Percentiles rank a stretch among this genome's conserved stretches.
Conservation (phyloP, 371 early-diverging fungal species). For the Mucor indicus region DNA sequence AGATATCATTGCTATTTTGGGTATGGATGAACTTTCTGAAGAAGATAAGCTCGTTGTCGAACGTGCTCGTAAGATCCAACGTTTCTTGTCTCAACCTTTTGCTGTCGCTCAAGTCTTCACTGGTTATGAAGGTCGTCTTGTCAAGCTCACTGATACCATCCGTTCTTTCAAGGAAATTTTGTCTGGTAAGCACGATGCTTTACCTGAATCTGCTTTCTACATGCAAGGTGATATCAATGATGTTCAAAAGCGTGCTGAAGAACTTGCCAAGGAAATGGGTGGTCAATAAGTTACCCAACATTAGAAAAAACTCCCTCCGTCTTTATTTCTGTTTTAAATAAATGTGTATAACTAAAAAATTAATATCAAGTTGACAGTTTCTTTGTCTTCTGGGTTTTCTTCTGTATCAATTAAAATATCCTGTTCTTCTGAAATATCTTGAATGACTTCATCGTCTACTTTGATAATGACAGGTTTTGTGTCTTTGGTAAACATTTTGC, state of each 20-base stretch:
- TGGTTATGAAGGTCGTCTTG: slow-evolving; percentile 91
- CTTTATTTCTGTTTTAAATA: background rate
- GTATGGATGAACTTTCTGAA: slow-evolving; percentile 94
- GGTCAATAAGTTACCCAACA: slow-evolving; percentile 3
- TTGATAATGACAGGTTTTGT: slow-evolving; percentile 35
- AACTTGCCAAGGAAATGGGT: slow-evolving; percentile 62
- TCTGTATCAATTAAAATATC: slow-evolving; percentile 49
- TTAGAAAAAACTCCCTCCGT: background rate
- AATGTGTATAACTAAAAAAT: background rate
- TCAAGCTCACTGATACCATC: slow-evolving; percentile 87
- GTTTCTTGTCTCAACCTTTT: slow-evolving; percentile 96
- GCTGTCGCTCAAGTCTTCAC: slow-evolving; percentile 92
- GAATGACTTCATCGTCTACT: slow-evolving; percentile 52
- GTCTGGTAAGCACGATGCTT: slow-evolving; percentile 88
- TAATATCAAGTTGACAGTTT: slow-evolving; percentile 6
- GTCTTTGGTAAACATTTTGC: slow-evolving; percentile 17
- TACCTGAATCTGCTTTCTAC: slow-evolving; percentile 95
- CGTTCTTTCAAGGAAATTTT: slow-evolving; percentile 93
- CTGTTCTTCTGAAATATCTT: slow-evolving; percentile 52
- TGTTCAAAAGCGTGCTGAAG: slow-evolving; percentile 84
- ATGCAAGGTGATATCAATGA: slow-evolving; percentile 94
- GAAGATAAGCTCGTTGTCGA: slow-evolving; percentile 95
- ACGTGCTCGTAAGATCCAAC: slow-evolving; percentile 87
- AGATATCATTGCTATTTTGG: slow-evolving; percentile 95
- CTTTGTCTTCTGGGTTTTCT: slow-evolving; percentile 24